Base-by-base conservation (phyloP, 2,329 filamentous ascomycete species). In the Ascochyta viciae-villosae region DNA sequence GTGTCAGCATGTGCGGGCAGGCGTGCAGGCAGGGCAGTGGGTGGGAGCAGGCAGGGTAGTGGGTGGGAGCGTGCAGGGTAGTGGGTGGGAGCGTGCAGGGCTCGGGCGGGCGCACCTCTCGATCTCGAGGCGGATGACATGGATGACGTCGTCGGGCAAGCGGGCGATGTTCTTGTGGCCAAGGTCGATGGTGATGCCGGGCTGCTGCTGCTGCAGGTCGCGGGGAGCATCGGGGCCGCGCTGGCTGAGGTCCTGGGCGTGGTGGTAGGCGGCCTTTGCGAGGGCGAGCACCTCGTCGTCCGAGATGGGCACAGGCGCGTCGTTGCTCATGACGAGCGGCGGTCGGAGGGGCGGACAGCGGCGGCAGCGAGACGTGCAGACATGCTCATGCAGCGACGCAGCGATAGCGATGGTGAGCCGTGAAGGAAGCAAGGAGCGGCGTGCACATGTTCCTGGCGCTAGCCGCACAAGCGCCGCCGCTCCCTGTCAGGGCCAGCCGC, bases 181-280 rank as follows among this genome's bases (percentile, higher is more conserved):
- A 61, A 93, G 77, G 74, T 93, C 89, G 65, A 94, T 88, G 29
- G 90, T 93, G 55, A 92, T 85, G 56, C 90, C 90, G 1, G 87
- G 86, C 70, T 87, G 72, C 77, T 86, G 70, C 60, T 69, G 68
- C 82, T 86, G 61, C 61, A 74, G 85, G 81, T 58, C 83, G 81
- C 70, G 67, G 58, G 82, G 83, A 71, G 89, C 87, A 45, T 80
- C 84, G 65, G 68, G 72, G 50, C 68, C 69, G 26, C 72, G 73
- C 55, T 76, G 72, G 60, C 83, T 82, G 63, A 89, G 87, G 71
- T 88, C 88, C 64, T 87, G 82, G 54, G 89, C 88, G 65, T 81
- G 82, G 60, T 83, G 83, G 83, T 91, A 89, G 40, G 87, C 87
- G 65, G 89, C 85, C 63, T 83, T 83, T 33, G 86, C 87, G 44